A percentile compares a stretch with the other conserved stretches of the same genome.
These are phyloP conservation scores for Linnemannia hyalina DNA, from an alignment of 192 early-diverging fungal genomes.

Conservation along the genomic window DNA sequence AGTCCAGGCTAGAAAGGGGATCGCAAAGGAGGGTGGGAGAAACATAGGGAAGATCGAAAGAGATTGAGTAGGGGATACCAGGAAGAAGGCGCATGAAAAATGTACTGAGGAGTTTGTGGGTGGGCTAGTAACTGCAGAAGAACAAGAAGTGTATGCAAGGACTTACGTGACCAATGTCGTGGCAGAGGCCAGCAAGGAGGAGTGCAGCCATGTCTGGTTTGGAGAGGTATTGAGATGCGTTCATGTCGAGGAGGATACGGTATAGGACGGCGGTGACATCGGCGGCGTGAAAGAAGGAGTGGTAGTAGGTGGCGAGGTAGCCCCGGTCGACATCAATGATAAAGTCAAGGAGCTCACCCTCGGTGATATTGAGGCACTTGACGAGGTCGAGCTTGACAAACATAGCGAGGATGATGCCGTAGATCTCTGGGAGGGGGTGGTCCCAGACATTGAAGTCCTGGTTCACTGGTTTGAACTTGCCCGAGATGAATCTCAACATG, in stretches of 20 bases:
- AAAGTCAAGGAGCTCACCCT: constrained; percentile 84
- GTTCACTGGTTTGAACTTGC: constrained; percentile 50
- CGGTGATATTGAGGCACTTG: constrained; percentile 67
- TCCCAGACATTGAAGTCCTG: constrained; percentile 74
- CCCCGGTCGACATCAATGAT: constrained; percentile 85
- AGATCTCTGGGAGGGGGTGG: constrained; percentile 79
- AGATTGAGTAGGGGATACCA: neutral
- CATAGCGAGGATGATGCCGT: constrained; percentile 87
- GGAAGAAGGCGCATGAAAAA: neutral
- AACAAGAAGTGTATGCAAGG: neutral
- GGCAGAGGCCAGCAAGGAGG: constrained; percentile 88
- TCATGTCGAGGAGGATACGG: constrained; percentile 80
- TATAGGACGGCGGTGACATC: constrained; percentile 90
- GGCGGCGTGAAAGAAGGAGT: constrained; percentile 92
- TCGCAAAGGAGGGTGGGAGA: neutral
- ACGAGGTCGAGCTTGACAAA: constrained; percentile 77
- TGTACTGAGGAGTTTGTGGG: neutral
- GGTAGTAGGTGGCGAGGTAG: constrained; percentile 91
- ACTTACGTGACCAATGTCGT: constrained; percentile 90
- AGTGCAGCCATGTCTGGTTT: constrained; percentile 80
- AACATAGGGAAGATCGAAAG: constrained; percentile 5
- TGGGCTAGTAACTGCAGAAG: neutral
- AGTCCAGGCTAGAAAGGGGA: constrained; percentile 80
- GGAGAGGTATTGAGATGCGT: constrained; percentile 74
- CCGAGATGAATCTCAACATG: constrained; percentile 65